Base-by-base conservation (phyloP, 1,284 basidiomycete genomes). In the Rugosomyces carneus region DNA sequence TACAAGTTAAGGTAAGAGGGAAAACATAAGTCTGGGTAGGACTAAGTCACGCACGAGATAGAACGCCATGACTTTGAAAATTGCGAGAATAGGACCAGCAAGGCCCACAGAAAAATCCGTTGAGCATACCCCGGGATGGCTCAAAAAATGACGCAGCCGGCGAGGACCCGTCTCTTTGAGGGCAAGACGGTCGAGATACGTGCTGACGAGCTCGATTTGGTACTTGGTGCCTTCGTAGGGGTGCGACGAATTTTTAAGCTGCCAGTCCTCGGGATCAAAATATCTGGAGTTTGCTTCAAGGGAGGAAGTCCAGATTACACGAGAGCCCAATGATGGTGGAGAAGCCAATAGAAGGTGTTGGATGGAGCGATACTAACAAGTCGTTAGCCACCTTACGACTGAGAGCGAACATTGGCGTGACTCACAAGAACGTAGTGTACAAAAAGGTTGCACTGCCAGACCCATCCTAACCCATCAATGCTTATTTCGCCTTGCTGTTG, bases 371-470 rank as follows among this genome's bases (percentile, higher is more conserved):
- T 73, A 82, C 84, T 87, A 26, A 36, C 39, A 19, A n/a, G 15
- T 4, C 31, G 44, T 46, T 15, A 34, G 31, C 13, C 13, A 16
- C 45, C 21, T 37, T 49, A 16, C n/a, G 9, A 11, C 23, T 18
- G 36, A 43, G 23, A 20, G 21, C 15, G 3, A 2, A 26, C 21
- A 9, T 50, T 21, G 39, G 18, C 11, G 37, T 16, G 20, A 73
- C 87, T 51, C 55, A 93, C 91, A 56, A 95, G 65, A 31, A 78
- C 71, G 59, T 88, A 94, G 57, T 91, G 88, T 0, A 86, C 82
- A 45, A 94, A 88, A 18, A 92, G 72, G 56, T 94, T 94, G 45
- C 81, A 84, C 57, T 93, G 87, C 88, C 89, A 95, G 6, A 86
- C 77, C 70, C 74, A 81, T 0, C 92, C 92, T 0, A 92, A 64